Conservation (phyloP, 768 basidiomycete genomes). For the Pulveroboletus ravenelii region DNA sequence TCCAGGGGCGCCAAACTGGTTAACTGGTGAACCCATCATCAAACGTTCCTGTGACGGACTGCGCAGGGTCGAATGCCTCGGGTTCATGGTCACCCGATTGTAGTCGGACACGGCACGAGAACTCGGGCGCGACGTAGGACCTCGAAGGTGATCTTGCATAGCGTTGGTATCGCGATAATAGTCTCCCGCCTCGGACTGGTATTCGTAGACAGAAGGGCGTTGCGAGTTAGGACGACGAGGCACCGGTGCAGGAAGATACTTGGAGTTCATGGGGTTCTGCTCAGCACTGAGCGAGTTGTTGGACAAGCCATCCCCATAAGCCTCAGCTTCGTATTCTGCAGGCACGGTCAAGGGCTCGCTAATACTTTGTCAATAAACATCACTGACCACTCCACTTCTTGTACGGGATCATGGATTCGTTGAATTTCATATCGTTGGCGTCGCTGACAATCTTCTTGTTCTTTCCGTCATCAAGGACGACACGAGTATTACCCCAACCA, state of each 20-base stretch:
- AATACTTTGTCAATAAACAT: not conserved
- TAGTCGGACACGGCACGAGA: conserved; percentile 28
- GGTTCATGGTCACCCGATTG: conserved; percentile 26
- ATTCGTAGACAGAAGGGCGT: conserved; percentile 40
- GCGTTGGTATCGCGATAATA: conserved; percentile 55
- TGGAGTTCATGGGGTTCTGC: conserved; percentile 22
- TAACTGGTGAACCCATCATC: conserved; percentile 32
- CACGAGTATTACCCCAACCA: conserved; percentile 60
- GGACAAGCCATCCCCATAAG: conserved; percentile 47
- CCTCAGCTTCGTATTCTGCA: conserved; percentile 61
- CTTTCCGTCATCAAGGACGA: conserved; percentile 63
- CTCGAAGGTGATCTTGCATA: conserved; percentile 32
- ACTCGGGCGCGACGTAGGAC: conserved; percentile 27
- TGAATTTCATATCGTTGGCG: conserved; percentile 65
- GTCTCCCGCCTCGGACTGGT: conserved; percentile 46
- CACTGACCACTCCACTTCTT: conserved; percentile 65
- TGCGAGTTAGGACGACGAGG: conserved; percentile 37
- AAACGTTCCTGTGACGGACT: conserved; percentile 37
- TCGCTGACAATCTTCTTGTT: conserved; percentile 53
- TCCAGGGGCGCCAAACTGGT: conserved; percentile 32
- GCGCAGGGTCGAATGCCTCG: conserved; percentile 24
- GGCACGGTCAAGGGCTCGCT: conserved; percentile 9
- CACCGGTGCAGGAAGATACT: conserved; percentile 32
- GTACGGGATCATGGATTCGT: conserved; percentile 72
- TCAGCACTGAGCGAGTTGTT: conserved; percentile 41